Conservation (phyloP, 2,329 filamentous ascomycete genomes). For the Colletotrichum orbiculare region DNA sequence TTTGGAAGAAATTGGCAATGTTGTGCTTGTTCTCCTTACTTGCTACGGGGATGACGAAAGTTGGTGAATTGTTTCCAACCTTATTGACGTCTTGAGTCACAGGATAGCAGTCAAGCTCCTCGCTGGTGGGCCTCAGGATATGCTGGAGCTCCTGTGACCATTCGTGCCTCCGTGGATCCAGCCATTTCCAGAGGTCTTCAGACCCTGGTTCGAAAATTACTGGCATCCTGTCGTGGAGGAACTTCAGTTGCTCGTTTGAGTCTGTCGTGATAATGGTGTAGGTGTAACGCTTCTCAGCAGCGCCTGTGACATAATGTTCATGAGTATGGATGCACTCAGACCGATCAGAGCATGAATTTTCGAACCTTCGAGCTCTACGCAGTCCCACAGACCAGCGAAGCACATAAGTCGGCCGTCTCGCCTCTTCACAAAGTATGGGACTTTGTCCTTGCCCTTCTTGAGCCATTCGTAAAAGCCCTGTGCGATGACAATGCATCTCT, state of each 20-base stretch:
- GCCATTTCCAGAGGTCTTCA: constrained; percentile 76
- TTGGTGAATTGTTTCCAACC: constrained; percentile 89
- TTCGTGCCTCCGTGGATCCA: constrained; percentile 76
- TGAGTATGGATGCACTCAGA: not conserved
- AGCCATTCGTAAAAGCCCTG: constrained; percentile 98
- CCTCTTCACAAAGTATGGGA: constrained; percentile 86
- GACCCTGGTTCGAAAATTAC: constrained; percentile 86
- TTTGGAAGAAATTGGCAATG: constrained; percentile 89
- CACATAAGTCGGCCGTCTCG: constrained; percentile 88
- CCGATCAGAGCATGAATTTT: constrained; percentile 25
- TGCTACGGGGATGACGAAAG: constrained; percentile 84
- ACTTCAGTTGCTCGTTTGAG: constrained; percentile 83
- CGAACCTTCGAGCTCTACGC: constrained; percentile 80
- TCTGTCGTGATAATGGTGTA: constrained; percentile 95
- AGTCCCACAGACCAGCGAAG: constrained; percentile 93
- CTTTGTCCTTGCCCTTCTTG: constrained; percentile 82
- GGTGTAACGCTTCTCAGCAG: constrained; percentile 79
- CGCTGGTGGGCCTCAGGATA: constrained; percentile 81
- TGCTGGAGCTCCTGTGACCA: constrained; percentile 85
- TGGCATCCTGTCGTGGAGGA: constrained; percentile 95
- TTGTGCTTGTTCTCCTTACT: constrained; percentile 92
- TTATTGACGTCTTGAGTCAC: constrained; percentile 93
- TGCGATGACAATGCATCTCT: constrained; percentile 87
- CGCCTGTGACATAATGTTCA: constrained; percentile 48
- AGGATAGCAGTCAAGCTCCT: constrained; percentile 85